These are phyloP conservation scores for Aspergillus pseudoterreus DNA, from an alignment of 2,329 filamentous ascomycete species.

Conservation along the genomic window DNA sequence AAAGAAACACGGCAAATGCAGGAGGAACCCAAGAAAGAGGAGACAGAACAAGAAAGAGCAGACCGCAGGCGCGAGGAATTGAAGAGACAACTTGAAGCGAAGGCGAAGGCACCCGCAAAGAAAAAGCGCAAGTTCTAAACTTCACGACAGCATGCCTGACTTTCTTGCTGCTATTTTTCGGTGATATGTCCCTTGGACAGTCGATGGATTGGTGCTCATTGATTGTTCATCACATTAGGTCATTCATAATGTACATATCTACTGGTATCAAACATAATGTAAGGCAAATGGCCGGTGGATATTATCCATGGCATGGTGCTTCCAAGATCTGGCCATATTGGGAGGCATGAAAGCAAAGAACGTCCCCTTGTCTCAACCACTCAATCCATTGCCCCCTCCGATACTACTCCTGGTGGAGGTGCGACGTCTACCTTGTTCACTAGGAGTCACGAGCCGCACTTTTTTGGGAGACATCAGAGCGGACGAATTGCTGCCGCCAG, in stretches of 20 bases:
- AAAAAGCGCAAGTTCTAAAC: slow-evolving; percentile 56
- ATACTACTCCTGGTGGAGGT: slow-evolving; percentile 19
- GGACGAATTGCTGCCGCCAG: slow-evolving; percentile 24
- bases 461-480: slow-evolving; percentile 42
- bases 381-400: slow-evolving; percentile 11
- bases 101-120: slow-evolving; percentile 51
- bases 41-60: slow-evolving; percentile 51
- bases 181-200: background rate
- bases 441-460: slow-evolving; percentile 43
- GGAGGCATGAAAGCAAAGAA: background rate
- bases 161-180: background rate
- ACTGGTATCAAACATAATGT: too few species aligned
- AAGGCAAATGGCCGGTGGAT: too few species aligned
- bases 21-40: slow-evolving; percentile 15
- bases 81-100: slow-evolving; percentile 51
- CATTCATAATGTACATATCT: too few species aligned
- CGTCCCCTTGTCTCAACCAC: slow-evolving; percentile 1
- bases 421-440: slow-evolving; percentile 35
- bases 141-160: background rate
- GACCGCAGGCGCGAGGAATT: slow-evolving; percentile 54
- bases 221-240: background rate
- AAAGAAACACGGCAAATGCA: slow-evolving; percentile 5
- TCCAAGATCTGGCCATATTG: background rate
- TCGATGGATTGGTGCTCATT: background rate
- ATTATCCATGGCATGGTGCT: background rate